Percentiles rank a stretch among this genome's conserved stretches.
Conservation (phyloP, 306 rosid species). For the Trichosanthes cucumerina region DNA sequence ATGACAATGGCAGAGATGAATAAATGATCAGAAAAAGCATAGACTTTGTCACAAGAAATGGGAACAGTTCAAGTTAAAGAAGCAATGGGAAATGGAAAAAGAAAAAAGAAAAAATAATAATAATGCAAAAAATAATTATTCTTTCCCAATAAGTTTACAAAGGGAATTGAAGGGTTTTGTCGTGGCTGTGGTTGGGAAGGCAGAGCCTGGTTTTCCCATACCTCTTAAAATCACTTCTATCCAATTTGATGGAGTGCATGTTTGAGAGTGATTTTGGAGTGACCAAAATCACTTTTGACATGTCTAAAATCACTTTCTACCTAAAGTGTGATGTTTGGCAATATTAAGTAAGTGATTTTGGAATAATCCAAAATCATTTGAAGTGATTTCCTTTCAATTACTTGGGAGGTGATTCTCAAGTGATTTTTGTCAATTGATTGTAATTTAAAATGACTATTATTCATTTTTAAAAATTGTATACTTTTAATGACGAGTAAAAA, state of each 20-base stretch:
- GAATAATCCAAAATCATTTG: no score
- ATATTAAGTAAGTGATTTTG: no score
- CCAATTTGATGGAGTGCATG: conserved; percentile 4
- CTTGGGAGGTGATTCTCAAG: no score
- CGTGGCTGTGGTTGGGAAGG: conserved; percentile 57
- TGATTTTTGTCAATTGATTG: no score
- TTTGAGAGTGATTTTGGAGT: no score
- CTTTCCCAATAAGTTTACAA: not conserved
- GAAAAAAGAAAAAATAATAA: not conserved
- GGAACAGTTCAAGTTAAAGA: not conserved
- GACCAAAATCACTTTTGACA: no score
- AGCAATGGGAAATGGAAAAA: not conserved
- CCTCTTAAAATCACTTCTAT: not conserved
- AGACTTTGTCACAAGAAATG: not conserved
- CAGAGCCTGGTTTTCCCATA: conserved; percentile 26
- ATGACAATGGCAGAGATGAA: not conserved
- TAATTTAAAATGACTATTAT: no score
- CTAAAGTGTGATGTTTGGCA: no score
- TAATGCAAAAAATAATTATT: not conserved
- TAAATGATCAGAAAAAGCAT: not conserved
- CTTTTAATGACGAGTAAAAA: no score
- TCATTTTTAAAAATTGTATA: no score
- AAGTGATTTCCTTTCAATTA: no score
- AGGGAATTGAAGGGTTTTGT: conserved; percentile 34
- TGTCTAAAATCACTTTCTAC: no score